Evolutionary conservation across 1,284 basidiomycete species (phyloP).

Genomic region (Dichomitus squalens): DNA sequence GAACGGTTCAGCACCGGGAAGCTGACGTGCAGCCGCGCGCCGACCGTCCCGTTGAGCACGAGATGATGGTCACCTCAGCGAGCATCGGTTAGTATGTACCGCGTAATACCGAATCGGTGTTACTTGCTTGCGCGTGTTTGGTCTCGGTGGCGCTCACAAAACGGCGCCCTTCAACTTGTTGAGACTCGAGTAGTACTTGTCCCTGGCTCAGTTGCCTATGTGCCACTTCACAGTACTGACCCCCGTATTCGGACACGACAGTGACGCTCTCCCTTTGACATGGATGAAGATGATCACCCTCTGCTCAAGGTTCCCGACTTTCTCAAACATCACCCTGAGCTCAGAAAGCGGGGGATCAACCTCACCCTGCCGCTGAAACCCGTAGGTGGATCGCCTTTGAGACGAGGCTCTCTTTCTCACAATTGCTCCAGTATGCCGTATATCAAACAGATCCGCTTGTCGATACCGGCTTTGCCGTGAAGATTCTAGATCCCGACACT

Average conservation of each 20-base stretch:
- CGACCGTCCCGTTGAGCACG: constrained; percentile 72
- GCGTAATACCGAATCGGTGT: too few species aligned
- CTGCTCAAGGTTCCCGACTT: background rate
- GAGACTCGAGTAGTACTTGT: too few species aligned
- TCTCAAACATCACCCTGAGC: background rate
- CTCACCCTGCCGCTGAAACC: background rate
- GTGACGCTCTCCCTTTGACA: too few species aligned
- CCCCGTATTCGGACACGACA: too few species aligned
- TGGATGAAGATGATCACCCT: background rate
- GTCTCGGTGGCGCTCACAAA: too few species aligned
- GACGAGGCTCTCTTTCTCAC: background rate
- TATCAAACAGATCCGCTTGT: too few species aligned
- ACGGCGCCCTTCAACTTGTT: too few species aligned
- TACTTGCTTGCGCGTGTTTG: too few species aligned
- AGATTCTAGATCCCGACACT: background rate
- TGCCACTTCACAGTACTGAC: too few species aligned
- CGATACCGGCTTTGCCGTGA: background rate
- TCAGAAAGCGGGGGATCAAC: background rate
- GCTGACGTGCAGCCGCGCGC: constrained; percentile 67
- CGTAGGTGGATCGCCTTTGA: background rate
- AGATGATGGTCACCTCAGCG: too few species aligned
- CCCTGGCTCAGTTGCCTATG: too few species aligned
- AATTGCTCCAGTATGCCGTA: background rate
- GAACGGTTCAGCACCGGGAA: constrained; percentile 78
- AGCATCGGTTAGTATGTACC: too few species aligned